phyloP scores from a whole-genome alignment of 2,329 filamentous ascomycete species.

The Helotiales sp. region DNA sequence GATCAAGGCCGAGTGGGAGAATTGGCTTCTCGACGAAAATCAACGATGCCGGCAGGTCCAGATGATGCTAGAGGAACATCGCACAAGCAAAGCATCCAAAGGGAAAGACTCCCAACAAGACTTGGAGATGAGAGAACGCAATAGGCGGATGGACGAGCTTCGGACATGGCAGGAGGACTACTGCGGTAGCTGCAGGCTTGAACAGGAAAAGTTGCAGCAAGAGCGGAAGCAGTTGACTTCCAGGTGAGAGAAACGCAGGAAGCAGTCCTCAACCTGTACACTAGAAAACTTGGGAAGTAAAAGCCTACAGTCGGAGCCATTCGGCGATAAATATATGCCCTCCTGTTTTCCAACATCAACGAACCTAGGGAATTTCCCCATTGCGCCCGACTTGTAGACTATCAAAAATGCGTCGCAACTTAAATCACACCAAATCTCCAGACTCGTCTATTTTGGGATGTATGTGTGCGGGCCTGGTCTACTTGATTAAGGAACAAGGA shows the following conservation, averaged over 20 bases:
- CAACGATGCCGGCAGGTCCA: constrained; percentile 71
- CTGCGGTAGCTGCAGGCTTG: constrained; percentile 61
- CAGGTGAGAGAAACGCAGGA: constrained; percentile 25
- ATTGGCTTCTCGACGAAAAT: constrained; percentile 84
- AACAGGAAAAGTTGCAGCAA: constrained; percentile 39
- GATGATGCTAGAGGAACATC: constrained; percentile 49
- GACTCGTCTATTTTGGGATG: no score
- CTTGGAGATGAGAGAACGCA: constrained; percentile 30
- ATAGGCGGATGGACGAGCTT: constrained; percentile 50
- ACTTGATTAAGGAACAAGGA: no score
- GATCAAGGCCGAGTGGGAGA: constrained; percentile 87
- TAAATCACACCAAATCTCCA: no score
- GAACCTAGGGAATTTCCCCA: no score
- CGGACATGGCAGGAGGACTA: constrained; percentile 63
- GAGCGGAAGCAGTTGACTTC: constrained; percentile 35
- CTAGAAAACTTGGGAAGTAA: no score
- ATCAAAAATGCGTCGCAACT: no score
- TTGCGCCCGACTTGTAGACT: no score
- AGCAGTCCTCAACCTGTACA: neutral
- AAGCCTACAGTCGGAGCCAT: neutral
- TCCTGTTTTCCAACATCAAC: neutral
- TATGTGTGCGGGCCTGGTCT: no score
- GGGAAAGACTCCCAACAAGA: constrained; percentile 29
- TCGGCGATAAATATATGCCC: neutral
- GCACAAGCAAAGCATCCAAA: constrained; percentile 37